Base-by-base conservation (phyloP, 352 stramenopile species). In the Phytophthora uliginosa region DNA sequence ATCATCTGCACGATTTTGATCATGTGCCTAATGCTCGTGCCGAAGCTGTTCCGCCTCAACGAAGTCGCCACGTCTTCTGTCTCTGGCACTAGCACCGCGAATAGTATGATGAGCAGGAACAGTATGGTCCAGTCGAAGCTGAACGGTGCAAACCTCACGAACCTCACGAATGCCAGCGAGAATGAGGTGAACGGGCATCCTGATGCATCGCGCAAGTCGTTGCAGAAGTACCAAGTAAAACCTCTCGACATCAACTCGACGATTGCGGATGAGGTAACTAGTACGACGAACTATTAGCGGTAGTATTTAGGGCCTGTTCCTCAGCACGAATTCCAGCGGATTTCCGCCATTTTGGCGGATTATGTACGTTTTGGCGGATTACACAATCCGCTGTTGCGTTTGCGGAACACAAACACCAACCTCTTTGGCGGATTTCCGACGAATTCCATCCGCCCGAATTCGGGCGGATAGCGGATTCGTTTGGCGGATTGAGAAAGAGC, bases 21-120 rank as follows among this genome's bases (percentile, higher is more conserved):
- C 57, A 82, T 86, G 74, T 48, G 51, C 15, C 50, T 88, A 8
- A 88, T 88, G 81, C 63, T 86, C 10, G 71, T 78, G 0, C 81
- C 81, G 0, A 88, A 88, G 47, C 8, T 80, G 7, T 66, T 85
- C 26, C 79, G 79, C 1, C n/a, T 87, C 12, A 73, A 81, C 48
- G 77, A 79, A 20, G 51, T 52, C 13, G 40, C 12, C 5, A 24
- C 17, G 6, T 26, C 59, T 15, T 20, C 20, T 40, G 13, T 40
- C 4, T 20, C 26, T 13, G 28, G 42, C 6, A 34, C 24, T n/a
- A 55, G 26, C 12, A 33, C 12, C 10, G 22, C 18, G 24, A 36
- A 42, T 9, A 60, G 52, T 22, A 28, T 34, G 7, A 64, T n/a
- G 52, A 63, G 63, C 40, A 17, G 38, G 33, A 17, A 56, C n/a